A percentile compares a stretch with the other conserved stretches of the same genome.
These are phyloP conservation scores for Rhytidiadelphus loreus DNA, from an alignment of 225 moss, liverwort and hornwort species.

Conservation along the genomic window DNA sequence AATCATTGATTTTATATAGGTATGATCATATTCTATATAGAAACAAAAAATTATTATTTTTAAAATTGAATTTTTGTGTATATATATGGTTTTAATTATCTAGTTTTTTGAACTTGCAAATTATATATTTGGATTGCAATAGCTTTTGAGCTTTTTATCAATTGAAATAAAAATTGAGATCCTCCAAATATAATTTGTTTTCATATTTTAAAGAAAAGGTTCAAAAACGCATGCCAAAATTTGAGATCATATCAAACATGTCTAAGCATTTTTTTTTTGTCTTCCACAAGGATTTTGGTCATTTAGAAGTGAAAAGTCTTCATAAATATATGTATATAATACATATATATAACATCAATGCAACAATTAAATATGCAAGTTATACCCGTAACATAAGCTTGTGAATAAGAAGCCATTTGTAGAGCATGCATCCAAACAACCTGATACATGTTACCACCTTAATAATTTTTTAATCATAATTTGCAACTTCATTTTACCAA, in stretches of 20 bases:
- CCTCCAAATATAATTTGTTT: rapidly evolving
- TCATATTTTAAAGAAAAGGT: not conserved
- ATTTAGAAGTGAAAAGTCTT: too few species aligned
- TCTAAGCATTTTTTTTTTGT: not conserved
- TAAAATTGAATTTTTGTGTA: rapidly evolving
- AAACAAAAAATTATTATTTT: too few species aligned
- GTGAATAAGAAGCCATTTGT: conserved; percentile 15
- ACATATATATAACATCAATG: too few species aligned
- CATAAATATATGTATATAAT: not conserved
- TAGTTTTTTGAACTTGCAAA: not conserved
- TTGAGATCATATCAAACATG: not conserved
- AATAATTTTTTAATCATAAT: not conserved
- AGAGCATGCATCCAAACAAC: conserved; percentile 33
- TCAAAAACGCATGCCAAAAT: not conserved
- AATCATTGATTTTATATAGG: not conserved
- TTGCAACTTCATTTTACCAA: not conserved
- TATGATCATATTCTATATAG: not conserved
- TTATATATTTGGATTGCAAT: not conserved
- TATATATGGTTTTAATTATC: too few species aligned
- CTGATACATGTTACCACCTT: not conserved
- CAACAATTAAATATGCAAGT: not conserved
- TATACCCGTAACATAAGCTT: conserved; percentile 13
- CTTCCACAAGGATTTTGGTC: rapidly evolving
- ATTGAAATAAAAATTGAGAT: not conserved
- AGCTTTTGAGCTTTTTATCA: not conserved